phyloP scores from a whole-genome alignment of 768 basidiomycete genomes.

The Guyanaporus albipodus region DNA sequence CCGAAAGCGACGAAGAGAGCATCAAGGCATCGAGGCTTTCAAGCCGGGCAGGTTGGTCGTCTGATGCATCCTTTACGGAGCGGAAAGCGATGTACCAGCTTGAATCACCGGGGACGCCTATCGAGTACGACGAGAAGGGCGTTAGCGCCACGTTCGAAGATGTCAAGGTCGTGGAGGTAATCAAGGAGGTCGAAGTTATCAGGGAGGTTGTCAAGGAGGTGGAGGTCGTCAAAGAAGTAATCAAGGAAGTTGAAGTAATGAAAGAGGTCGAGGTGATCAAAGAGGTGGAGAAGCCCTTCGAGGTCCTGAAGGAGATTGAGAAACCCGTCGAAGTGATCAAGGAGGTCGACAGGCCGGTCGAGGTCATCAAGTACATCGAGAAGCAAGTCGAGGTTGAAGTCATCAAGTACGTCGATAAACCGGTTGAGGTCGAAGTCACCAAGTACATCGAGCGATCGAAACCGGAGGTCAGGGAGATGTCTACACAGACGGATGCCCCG shows the following conservation, averaged over 20 bases:
- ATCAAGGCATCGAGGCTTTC: constrained; percentile 61
- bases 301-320: constrained; percentile 22
- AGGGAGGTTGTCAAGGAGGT: constrained; percentile 30
- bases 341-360: constrained; percentile 21
- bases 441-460: constrained; percentile 41
- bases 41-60: constrained; percentile 27
- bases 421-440: constrained; percentile 25
- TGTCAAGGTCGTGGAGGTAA: constrained; percentile 28
- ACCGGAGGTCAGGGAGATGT: constrained; percentile 68
- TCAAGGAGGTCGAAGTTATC: constrained; percentile 30
- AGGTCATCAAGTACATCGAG: constrained; percentile 30
- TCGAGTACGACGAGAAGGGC: constrained; percentile 51
- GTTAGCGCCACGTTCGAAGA: constrained; percentile 34
- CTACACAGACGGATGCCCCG: constrained; percentile 70
- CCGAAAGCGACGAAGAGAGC: constrained; percentile 62
- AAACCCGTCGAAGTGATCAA: constrained; percentile 23
- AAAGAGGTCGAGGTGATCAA: constrained; percentile 30
- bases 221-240: constrained; percentile 25
- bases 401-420: constrained; percentile 32
- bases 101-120: constrained; percentile 14
- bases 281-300: constrained; percentile 15
- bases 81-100: constrained; percentile 1
- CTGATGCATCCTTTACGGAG: constrained; percentile 22
- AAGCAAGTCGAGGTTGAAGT: constrained; percentile 27
- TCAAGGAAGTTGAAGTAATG: constrained; percentile 35